Percentiles rank a stretch among this genome's conserved stretches.
phyloP scores from a whole-genome alignment of 2,329 filamentous ascomycete species.

The Sclerotinia spermophila region DNA sequence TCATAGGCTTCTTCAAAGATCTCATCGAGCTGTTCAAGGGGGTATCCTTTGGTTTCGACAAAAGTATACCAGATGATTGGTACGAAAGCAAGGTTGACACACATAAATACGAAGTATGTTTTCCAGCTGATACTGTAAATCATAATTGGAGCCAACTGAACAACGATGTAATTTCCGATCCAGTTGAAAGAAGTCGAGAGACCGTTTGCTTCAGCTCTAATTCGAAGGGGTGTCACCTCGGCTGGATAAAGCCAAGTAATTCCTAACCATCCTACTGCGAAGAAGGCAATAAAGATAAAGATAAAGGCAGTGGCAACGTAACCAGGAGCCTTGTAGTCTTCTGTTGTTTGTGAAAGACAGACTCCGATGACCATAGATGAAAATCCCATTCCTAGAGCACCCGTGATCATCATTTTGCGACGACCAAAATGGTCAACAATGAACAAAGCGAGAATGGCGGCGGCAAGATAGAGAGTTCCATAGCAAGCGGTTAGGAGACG shows the following conservation, averaged over 20 bases:
- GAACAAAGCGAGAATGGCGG: conserved; percentile 60
- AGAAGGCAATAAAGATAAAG: conserved; percentile 53
- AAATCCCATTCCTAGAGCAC: conserved; percentile 53
- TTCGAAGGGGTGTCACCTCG: conserved; percentile 51
- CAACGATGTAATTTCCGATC: conserved; percentile 63
- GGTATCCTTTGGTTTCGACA: conserved; percentile 17
- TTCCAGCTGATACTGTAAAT: conserved; percentile 32
- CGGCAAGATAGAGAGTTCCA: conserved; percentile 53
- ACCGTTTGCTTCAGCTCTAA: conserved; percentile 56
- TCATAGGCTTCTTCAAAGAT: conserved; percentile 19
- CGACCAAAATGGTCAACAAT: conserved; percentile 51
- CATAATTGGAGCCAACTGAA: conserved; percentile 45
- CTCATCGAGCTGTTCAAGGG: conserved; percentile 12
- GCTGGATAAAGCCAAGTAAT: conserved; percentile 54
- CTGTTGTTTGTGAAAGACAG: conserved; percentile 47
- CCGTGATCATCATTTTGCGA: conserved; percentile 46
- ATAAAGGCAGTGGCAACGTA: conserved; percentile 37
- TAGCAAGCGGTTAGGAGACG: conserved; percentile 35
- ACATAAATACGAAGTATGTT: conserved; percentile 38
- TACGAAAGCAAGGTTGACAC: conserved; percentile 14
- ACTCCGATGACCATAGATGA: conserved; percentile 56
- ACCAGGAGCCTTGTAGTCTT: conserved; percentile 38
- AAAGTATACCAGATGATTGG: conserved; percentile 14
- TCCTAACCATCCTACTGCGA: conserved; percentile 50
- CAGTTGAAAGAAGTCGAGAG: conserved; percentile 42